Evolutionary conservation across 2,329 filamentous ascomycete species (phyloP), one percentile per base, ranked within the genome.

Genomic region (Alternaria hordeiaustralica): DNA sequence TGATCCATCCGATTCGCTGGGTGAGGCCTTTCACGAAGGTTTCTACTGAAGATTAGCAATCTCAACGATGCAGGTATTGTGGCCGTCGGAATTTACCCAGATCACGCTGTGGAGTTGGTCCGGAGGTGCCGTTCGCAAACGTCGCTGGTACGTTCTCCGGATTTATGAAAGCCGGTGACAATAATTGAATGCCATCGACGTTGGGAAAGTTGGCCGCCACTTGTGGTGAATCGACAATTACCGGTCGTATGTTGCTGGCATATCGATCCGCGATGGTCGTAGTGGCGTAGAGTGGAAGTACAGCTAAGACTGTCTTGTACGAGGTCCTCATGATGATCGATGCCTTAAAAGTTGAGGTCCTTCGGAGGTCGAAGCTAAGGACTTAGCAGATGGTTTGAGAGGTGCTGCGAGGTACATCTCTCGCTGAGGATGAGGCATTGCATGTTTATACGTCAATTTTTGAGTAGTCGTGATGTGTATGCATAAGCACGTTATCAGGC

Each of bases 401-500:
- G 13, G 8, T n/a, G 2, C 20, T 5, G 30, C 20, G 49, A 23
- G 13, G 15, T 23, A 33, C 13, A 36, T 51, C 18, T 3, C 5
- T n/a, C 3, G 13, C 18, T 15, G 30, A 23, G 2, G 23, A 1
- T 9, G 5, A 23, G 26, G 18, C 28, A 5, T 7, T 9, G 28
- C 13, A 36, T 25, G 26, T 28, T 63, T 62, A 20, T 65, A 65
- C 10, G 1, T 50, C 6, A 13, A 11, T 11, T 9, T 28, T 28
- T 28, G 26, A 11, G 26, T 28, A 30, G 41, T 26, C 58, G 58
- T 55, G 58, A 46, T 55, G 28, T 49, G 15, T 54, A 30, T 60
- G 21, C n/a, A 41, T n/a, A 55, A 60, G 26, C 58, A 60, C 43
- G 28, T 55, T 47, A 49, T 44, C 20, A 23, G n/a, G 28, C 44